Conservation (phyloP, 2,329 filamentous ascomycete species). For the Trichoderma lentiforme region DNA sequence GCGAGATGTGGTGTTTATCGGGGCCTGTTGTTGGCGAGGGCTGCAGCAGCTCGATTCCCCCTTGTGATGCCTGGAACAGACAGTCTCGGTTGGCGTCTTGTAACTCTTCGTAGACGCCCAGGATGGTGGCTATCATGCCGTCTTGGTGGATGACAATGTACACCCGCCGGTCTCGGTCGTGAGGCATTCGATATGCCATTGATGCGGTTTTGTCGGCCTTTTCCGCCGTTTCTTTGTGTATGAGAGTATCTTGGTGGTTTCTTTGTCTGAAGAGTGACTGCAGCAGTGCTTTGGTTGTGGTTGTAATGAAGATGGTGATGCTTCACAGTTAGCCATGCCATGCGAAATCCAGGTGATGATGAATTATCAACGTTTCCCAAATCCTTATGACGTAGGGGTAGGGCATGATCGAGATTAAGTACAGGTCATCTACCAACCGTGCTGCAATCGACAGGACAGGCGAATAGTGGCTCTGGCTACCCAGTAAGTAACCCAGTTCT, state of each 20-base stretch:
- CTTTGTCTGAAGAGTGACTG: neutral
- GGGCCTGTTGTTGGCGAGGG: constrained; percentile 18
- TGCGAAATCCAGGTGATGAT: neutral
- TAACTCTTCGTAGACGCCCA: constrained; percentile 33
- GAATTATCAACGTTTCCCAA: neutral
- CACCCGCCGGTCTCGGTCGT: constrained; percentile 24
- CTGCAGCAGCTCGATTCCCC: constrained; percentile 25
- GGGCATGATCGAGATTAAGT: neutral
- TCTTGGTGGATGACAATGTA: constrained; percentile 35
- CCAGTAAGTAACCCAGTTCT: neutral
- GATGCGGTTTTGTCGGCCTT: neutral
- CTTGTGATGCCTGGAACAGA: constrained; percentile 28
- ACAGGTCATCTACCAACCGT: neutral
- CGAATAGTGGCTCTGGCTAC: neutral
- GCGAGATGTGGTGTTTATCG: constrained; percentile 20
- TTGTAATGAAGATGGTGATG: neutral
- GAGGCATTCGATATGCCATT: constrained; percentile 4
- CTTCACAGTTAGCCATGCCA: neutral
- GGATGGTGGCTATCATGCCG: constrained; percentile 26
- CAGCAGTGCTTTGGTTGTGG: neutral
- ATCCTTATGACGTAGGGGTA: constrained; percentile 1
- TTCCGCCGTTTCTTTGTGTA: neutral
- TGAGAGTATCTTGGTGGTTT: neutral
- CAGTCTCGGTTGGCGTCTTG: constrained; percentile 37
- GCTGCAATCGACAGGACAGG: neutral